Base-by-base conservation (phyloP, 192 early-diverging fungal species). In the Coemansia sp. region DNA sequence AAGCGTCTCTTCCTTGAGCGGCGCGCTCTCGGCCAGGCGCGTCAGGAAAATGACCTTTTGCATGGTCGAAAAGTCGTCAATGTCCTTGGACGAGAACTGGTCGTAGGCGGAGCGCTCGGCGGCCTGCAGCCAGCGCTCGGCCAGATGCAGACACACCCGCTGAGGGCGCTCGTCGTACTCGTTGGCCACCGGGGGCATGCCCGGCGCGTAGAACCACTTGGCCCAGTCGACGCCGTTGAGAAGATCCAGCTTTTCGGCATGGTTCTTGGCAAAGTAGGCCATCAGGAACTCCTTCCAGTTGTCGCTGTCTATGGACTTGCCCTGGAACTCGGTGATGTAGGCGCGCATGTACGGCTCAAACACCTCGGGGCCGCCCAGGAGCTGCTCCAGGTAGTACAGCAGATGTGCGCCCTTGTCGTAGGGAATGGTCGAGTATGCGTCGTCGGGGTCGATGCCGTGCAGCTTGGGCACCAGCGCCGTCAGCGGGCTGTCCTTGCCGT, bases 401-500 rank as follows among this genome's bases (percentile, higher is more conserved):
- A 98, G 74, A 72, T 93, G 93, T 68, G 90, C 97, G 20, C 95
- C 97, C 82, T 98, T 98, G 77, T 98, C 96, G 79, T 98, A 95
- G 1, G 95, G 95, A 51, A 93, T 82, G 7, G 80, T 72, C 11
- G 86, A 89, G 60, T 91, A 91, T 23, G 83, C 84, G 61, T 93
- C 91, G 70, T 93, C 91, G 49, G 91, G 91, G 75, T 98, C 93
- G 58, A 87, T 76, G 14, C 85, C 84, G 11, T 82, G 75, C 13
- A 98, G 81, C 29, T 91, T 82, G 54, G 90, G 90, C 42, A 84
- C 83, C 23, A 98, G 73, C 1, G 85, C 83, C 3, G 90, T 93
- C 27, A 87, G 80, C 6, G 84, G 85, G 58, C 84, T 83, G 67
- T 85, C 82, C 39, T 67, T 64, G 49, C 90, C 89, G 60, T 87